phyloP scores from a whole-genome alignment of 192 early-diverging fungal genomes.

The Coemansia sp. region DNA sequence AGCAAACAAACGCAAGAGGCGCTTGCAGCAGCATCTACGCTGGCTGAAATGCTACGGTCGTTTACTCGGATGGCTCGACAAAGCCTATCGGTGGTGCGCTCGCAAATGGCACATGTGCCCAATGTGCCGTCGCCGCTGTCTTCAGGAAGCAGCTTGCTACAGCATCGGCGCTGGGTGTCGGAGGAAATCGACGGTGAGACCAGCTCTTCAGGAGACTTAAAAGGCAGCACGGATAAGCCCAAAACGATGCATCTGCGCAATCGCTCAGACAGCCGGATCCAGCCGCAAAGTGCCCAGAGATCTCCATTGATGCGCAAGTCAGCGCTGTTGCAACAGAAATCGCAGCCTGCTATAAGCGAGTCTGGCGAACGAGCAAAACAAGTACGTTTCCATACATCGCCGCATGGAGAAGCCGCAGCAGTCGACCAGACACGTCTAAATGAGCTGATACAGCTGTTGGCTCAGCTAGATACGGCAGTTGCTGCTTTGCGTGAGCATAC shows the following conservation, averaged over 20 bases:
- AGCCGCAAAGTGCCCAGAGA: conserved; percentile 1
- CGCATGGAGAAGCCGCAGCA: conserved; percentile 7
- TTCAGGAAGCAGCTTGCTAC: conserved; percentile 15
- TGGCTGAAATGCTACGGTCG: conserved; percentile 37
- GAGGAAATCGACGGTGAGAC: conserved; percentile 36
- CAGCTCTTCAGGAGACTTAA: no score
- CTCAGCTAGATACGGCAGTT: conserved; percentile 36
- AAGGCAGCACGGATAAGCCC: neutral
- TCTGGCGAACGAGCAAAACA: conserved; percentile 40
- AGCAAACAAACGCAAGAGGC: conserved; percentile 7
- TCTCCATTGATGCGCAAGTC: conserved; percentile 23
- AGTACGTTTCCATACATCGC: conserved; percentile 28
- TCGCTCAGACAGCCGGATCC: conserved; percentile 41
- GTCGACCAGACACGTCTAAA: conserved; percentile 35
- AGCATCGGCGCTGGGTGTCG: conserved; percentile 46
- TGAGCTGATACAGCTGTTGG: conserved; percentile 35
- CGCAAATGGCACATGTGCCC: conserved; percentile 34
- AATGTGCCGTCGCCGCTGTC: conserved; percentile 38
- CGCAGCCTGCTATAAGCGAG: neutral
- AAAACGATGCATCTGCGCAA: conserved; percentile 23
- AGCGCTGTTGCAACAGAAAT: conserved; percentile 21
- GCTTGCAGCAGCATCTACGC: conserved; percentile 12
- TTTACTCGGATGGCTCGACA: conserved; percentile 33
- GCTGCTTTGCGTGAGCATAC: conserved; percentile 11
- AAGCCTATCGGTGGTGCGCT: conserved; percentile 22